phyloP scores from a whole-genome alignment of 1,284 basidiomycete genomes.

The Ustilago loliicola region DNA sequence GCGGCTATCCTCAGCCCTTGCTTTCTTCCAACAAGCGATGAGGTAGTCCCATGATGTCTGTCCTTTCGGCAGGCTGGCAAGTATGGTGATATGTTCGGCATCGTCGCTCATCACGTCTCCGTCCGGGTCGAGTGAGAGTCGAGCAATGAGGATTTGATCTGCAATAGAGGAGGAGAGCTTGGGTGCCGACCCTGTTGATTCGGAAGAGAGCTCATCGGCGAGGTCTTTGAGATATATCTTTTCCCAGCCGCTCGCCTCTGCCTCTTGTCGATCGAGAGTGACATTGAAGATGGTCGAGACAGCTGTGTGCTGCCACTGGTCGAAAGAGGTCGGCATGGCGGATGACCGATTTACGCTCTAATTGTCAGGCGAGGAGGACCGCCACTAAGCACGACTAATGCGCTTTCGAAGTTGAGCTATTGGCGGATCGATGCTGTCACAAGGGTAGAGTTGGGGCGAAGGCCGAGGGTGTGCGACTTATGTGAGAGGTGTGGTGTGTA shows the following conservation, averaged over 20 bases:
- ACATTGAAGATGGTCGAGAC: slow-evolving; percentile 80
- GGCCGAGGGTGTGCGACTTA: neutral
- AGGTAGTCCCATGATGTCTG: slow-evolving; percentile 93
- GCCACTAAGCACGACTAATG: neutral
- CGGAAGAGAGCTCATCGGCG: slow-evolving; percentile 79
- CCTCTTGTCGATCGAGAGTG: slow-evolving; percentile 82
- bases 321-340: slow-evolving; percentile 40
- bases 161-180: slow-evolving; percentile 71
- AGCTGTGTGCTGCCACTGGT: slow-evolving; percentile 80
- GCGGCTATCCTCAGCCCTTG: slow-evolving; percentile 45
- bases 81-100: slow-evolving; percentile 80
- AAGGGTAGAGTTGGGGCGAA: too few relatives aligned
- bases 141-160: slow-evolving; percentile 86
- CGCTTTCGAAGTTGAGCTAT: neutral
- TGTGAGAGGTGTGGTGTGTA: neutral
- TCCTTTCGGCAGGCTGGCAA: slow-evolving; percentile 81
- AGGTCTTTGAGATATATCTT: slow-evolving; percentile 87
- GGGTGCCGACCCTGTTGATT: slow-evolving; percentile 72
- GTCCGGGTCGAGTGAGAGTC: slow-evolving; percentile 83
- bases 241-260: slow-evolving; percentile 79
- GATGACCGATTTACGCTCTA: neutral
- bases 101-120: slow-evolving; percentile 85
- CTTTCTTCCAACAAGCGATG: slow-evolving; percentile 86
- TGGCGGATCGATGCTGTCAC: too few relatives aligned
- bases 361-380: neutral